Evolutionary conservation across 2,329 filamentous ascomycete species (phyloP), one percentile per base, ranked within the genome.

Genomic region (Cordyceps javanica): DNA sequence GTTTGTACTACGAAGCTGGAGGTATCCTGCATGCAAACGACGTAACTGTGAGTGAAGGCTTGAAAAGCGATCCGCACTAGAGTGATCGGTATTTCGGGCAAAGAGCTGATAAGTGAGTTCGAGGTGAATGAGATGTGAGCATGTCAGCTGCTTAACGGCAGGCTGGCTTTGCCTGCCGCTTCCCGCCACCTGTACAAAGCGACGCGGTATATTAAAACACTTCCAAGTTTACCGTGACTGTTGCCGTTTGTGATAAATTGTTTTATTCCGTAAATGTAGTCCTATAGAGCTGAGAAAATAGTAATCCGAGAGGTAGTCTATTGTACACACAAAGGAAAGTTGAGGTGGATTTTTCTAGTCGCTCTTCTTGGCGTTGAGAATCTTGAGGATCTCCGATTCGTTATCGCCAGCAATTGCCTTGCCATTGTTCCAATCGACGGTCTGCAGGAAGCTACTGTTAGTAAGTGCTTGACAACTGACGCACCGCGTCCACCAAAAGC

Each of bases 371-470:
- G 82, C 77, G 59, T 85, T 82, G 54, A 97, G 73, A 73, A 96
- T 79, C 73, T 88, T 91, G 68, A 96, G 73, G 60, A 97, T 97
- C 75, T 93, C 89, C 16, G 91, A 96, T 76, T 96, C 87, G 62
- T 89, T 86, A 52, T 89, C 90, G 21, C 90, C 90, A 26, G 83
- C 77, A 75, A 89, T 78, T 48, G 87, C 93, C 71, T 85, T 89
- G 62, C 92, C 94, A 71, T 93, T 92, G 70, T 88, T 90, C 94
- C 94, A 97, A 71, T 97, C 93, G 54, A 97, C 93, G 59, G 88
- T 75, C 82, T 80, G 62, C 28, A 36, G 23, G 38, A 45, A 53
- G 13, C 7, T 25, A 16, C 14, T 10, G 52, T 61, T 42, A 62
- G 59, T 48, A 32, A 3, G 2, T 21, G 36, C 38, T 30, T 34